Percentiles rank a stretch among this genome's conserved stretches.
Evolutionary conservation across 2,329 filamentous ascomycete genomes (phyloP).

Genomic region (Claviceps sp.): DNA sequence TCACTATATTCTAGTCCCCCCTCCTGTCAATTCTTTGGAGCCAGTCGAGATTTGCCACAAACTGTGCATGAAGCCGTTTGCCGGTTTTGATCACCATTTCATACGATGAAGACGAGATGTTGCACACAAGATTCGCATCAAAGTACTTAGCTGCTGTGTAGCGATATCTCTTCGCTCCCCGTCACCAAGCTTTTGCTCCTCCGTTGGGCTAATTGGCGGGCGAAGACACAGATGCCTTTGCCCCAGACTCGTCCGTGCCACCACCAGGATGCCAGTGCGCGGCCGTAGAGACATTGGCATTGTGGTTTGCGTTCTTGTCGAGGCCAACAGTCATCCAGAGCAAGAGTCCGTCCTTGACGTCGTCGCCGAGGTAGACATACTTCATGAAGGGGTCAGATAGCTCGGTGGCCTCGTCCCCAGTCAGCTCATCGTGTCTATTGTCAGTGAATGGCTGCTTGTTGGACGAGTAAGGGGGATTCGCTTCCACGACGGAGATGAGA

Average conservation of each 20-base stretch:
- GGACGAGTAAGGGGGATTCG: slow-evolving; percentile 27
- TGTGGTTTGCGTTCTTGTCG: slow-evolving; percentile 16
- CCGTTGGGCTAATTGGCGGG: not conserved
- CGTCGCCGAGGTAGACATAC: slow-evolving; percentile 42
- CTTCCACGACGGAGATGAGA: slow-evolving; percentile 34
- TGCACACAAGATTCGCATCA: not conserved
- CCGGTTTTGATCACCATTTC: not conserved
- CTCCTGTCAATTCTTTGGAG: no score
- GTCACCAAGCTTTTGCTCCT: not conserved
- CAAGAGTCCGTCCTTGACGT: slow-evolving; percentile 35
- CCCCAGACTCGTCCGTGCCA: not conserved
- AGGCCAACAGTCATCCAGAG: slow-evolving; percentile 41
- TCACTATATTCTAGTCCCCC: no score
- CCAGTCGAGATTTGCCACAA: no score
- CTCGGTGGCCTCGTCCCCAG: slow-evolving; percentile 28
- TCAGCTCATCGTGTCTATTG: slow-evolving; percentile 36
- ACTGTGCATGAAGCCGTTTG: no score
- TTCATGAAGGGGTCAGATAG: slow-evolving; percentile 45
- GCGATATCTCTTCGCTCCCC: not conserved
- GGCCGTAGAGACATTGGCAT: not conserved
- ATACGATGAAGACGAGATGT: not conserved
- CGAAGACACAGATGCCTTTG: no score
- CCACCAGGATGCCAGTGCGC: slow-evolving; percentile 4
- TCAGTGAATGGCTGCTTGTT: slow-evolving; percentile 31
- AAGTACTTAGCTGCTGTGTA: not conserved